Evolutionary conservation across 257 asterid genomes (phyloP).

Genomic region (Solanum commersonii): DNA sequence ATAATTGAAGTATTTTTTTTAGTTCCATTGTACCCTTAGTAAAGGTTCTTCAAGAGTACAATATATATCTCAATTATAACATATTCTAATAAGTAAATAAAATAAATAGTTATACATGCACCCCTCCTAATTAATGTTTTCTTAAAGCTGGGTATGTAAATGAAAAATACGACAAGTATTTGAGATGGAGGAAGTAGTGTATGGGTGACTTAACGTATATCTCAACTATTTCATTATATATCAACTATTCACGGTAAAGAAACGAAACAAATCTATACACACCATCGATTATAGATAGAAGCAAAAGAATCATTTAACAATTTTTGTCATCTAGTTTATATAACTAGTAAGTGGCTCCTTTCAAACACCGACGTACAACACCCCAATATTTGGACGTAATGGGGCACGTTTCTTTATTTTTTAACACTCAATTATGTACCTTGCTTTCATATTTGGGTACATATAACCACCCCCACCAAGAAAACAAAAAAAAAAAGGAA

Average conservation of each 20-base stretch:
- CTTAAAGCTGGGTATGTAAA: no score
- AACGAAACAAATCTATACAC: background rate
- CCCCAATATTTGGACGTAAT: background rate
- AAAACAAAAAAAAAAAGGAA: background rate
- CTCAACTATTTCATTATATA: background rate
- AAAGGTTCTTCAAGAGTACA: background rate
- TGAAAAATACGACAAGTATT: background rate
- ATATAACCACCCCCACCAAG: background rate
- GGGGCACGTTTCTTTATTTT: background rate
- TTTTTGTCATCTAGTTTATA: background rate
- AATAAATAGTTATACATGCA: background rate
- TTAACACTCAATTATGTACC: background rate
- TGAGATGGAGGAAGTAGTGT: background rate
- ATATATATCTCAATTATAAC: background rate
- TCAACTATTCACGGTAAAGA: background rate
- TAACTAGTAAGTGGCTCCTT: background rate
- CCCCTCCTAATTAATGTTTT: background rate
- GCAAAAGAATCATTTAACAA: background rate
- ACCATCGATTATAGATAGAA: background rate
- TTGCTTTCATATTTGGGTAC: background rate
- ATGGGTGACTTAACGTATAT: background rate
- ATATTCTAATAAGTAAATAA: background rate
- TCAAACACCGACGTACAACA: background rate
- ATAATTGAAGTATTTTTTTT: no score
- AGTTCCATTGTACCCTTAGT: background rate